Conservation (phyloP, 768 basidiomycete genomes). For the Calocera viscosa region DNA sequence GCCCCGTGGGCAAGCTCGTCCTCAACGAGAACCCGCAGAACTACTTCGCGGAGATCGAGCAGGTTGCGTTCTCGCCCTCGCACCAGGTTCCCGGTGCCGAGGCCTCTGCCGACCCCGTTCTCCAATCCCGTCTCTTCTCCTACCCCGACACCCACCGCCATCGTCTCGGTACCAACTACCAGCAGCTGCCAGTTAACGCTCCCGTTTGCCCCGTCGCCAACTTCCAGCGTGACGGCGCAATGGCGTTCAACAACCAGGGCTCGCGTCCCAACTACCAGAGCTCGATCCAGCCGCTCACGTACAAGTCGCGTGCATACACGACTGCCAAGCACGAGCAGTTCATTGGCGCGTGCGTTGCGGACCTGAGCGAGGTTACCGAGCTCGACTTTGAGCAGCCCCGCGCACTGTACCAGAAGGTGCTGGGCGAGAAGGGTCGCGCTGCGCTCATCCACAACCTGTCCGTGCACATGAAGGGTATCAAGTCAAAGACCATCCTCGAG, state of each 20-base stretch:
- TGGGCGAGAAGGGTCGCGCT: constrained; percentile 24
- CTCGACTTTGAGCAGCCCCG: constrained; percentile 30
- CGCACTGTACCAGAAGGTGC: constrained; percentile 29
- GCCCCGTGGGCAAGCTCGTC: constrained; percentile 29
- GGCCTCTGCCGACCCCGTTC: constrained; percentile 79
- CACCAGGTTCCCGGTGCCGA: constrained; percentile 83
- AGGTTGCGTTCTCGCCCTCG: constrained; percentile 77
- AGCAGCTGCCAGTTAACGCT: constrained; percentile 75
- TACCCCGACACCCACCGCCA: constrained; percentile 42
- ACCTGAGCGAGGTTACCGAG: constrained; percentile 57
- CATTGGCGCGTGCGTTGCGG: constrained; percentile 43
- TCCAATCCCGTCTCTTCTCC: constrained; percentile 89
- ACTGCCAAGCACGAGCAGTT: constrained; percentile 56
- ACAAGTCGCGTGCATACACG: constrained; percentile 36
- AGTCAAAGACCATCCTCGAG: constrained; percentile 28
- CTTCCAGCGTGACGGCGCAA: constrained; percentile 82
- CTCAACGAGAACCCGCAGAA: constrained; percentile 30
- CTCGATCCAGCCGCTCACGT: constrained; percentile 58
- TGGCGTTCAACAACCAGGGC: constrained; percentile 66
- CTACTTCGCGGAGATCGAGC: constrained; percentile 29
- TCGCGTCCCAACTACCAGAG: constrained; percentile 78
- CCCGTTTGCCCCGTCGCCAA: constrained; percentile 62
- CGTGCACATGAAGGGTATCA: constrained; percentile 26
- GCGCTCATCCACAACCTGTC: constrained; percentile 31
- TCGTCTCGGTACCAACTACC: constrained; percentile 34